Conservation (phyloP, 306 rosid species). For the Quercus cerris region DNA sequence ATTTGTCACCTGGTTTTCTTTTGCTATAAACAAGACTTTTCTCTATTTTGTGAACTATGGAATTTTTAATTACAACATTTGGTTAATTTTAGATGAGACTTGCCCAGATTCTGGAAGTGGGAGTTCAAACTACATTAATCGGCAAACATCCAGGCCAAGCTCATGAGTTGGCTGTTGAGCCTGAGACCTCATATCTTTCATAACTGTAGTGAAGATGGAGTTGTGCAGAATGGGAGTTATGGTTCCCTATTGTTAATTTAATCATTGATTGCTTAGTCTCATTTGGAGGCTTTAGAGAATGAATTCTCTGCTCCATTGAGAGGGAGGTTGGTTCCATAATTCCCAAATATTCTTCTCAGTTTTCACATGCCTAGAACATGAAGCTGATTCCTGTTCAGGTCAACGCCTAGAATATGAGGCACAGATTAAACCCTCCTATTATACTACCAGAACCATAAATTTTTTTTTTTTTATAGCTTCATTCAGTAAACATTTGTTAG, state of each 20-base stretch:
- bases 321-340: no score
- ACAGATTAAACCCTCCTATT: no score
- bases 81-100: conserved; percentile 70
- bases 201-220: conserved; percentile 94
- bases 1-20: background rate
- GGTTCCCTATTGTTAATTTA: conserved; percentile 10
- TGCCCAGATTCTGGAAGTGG: conserved; percentile 55
- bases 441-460: no score
- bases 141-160: conserved; percentile 70
- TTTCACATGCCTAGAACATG: no score
- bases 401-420: no score
- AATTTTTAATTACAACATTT: background rate
- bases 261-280: conserved; percentile 1
- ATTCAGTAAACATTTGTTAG: no score
- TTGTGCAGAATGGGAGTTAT: conserved; percentile 77
- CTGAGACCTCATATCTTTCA: conserved; percentile 87
- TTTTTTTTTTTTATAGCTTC: no score
- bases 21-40: background rate
- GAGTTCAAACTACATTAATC: conserved; percentile 52
- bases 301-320: background rate
- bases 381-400: no score
- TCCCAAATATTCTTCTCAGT: no score
- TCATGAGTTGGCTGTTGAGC: conserved; percentile 91
- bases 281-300: background rate
- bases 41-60: background rate